Conservation (phyloP, 2,329 filamentous ascomycete genomes). For the Knufia petricola region DNA sequence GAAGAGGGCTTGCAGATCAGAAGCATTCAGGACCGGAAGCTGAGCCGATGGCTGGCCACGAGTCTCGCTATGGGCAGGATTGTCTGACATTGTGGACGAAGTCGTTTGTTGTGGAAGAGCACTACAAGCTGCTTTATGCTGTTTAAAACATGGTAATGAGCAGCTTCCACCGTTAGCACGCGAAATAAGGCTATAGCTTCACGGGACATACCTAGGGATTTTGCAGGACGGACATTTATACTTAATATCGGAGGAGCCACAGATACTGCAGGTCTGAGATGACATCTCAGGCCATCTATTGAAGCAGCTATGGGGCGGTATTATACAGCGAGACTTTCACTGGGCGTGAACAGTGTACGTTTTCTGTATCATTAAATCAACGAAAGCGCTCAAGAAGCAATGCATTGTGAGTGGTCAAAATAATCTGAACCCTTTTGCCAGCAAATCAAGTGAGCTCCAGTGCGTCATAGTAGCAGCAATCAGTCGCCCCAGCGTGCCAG, state of each 20-base stretch:
- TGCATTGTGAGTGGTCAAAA: no score
- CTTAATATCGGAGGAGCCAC: constrained; percentile 24
- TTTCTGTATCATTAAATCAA: no score
- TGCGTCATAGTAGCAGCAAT: no score
- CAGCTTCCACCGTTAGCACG: constrained; percentile 28
- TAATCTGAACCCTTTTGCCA: no score
- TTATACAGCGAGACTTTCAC: neutral
- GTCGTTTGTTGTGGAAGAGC: neutral
- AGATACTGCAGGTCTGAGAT: constrained; percentile 22
- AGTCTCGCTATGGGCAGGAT: neutral
- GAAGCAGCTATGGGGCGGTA: neutral
- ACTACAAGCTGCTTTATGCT: constrained; percentile 36
- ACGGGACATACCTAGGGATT: constrained; percentile 23
- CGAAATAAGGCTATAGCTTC: neutral
- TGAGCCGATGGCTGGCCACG: neutral
- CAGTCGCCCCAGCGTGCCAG: no score
- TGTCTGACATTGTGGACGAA: neutral
- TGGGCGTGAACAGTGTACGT: no score
- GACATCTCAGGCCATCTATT: neutral
- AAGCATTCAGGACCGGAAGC: constrained; percentile 14
- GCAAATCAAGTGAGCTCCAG: no score
- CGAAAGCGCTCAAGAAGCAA: no score
- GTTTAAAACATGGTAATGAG: constrained; percentile 37
- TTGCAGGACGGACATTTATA: constrained; percentile 27
- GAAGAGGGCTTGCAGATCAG: constrained; percentile 32